phyloP scores from a whole-genome alignment of 768 basidiomycete species.

The Tephrocybe rancida region DNA sequence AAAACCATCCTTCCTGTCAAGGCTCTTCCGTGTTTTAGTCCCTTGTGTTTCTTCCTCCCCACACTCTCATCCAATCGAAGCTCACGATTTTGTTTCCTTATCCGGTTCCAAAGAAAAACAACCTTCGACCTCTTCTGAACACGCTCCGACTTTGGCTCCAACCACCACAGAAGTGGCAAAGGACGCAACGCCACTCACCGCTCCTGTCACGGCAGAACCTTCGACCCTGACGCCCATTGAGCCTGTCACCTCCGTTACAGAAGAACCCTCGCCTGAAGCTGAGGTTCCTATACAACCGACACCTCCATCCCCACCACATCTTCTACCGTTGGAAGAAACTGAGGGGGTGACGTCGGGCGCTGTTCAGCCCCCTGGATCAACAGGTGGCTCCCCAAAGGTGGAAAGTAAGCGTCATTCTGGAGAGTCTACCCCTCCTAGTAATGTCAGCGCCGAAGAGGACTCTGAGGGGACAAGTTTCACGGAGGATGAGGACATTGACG shows the following conservation, averaged over 20 bases:
- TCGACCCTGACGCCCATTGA: conserved; percentile 10
- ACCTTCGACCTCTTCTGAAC: conserved; percentile 6
- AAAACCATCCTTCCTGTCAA: conserved; percentile 60
- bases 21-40: conserved; percentile 61
- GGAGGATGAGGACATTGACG: conserved; percentile 69
- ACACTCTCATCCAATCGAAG: conserved; percentile 46
- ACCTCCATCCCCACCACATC: conserved; percentile 31
- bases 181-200: conserved; percentile 5
- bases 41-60: conserved; percentile 64
- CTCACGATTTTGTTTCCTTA: conserved; percentile 29
- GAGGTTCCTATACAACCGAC: conserved; percentile 40
- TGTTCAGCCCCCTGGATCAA: conserved; percentile 89
- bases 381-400: conserved; percentile 40
- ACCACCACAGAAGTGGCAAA: conserved; percentile 1
- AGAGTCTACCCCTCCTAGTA: conserved; percentile 36
- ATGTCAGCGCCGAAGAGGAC: conserved; percentile 55
- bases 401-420: conserved; percentile 41
- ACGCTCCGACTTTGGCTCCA: conserved; percentile 2
- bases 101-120: conserved; percentile 32
- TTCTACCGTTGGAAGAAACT: conserved; percentile 68
- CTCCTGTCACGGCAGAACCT: conserved; percentile 8
- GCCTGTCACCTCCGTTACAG: background rate
- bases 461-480: conserved; percentile 69
- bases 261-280: conserved; percentile 16
- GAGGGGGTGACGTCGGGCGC: conserved; percentile 90